Percentiles rank a stretch among this genome's conserved stretches.
Conservation (phyloP, 106 monocot species). For the Platanthera zijinensis region DNA sequence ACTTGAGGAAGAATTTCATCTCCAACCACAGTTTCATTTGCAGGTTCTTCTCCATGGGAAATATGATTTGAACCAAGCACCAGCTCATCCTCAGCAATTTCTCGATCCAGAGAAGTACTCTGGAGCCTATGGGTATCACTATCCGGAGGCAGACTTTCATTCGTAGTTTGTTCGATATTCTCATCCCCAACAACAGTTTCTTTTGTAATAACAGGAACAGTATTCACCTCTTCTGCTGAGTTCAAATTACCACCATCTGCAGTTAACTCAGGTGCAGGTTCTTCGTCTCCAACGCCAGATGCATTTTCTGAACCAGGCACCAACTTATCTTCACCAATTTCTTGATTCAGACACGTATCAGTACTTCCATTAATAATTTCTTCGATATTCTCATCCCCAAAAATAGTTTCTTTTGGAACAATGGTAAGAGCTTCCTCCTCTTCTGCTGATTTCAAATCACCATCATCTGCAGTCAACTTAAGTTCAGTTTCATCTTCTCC, state of each 20-base stretch:
- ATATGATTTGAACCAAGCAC: too few relatives aligned
- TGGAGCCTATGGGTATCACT: too few relatives aligned
- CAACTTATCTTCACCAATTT: neutral
- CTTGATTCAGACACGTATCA: neutral
- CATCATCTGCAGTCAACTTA: neutral
- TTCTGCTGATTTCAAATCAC: neutral
- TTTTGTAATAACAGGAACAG: neutral
- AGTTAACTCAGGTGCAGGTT: neutral
- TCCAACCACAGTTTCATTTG: constrained; percentile 7
- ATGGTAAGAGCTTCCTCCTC: neutral
- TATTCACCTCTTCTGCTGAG: constrained; percentile 1
- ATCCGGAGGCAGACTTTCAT: neutral
- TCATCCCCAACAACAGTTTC: too few relatives aligned
- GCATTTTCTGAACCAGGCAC: constrained; percentile 2
- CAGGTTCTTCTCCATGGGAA: neutral
- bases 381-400: neutral
- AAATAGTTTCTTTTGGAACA: neutral
- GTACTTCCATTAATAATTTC: neutral
- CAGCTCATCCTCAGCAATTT: too few relatives aligned
- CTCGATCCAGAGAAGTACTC: too few relatives aligned
- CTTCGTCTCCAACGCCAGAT: neutral
- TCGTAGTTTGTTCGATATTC: neutral
- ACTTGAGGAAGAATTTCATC: neutral
- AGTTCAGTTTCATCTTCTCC: neutral
- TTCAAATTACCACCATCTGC: constrained; percentile 9